Evolutionary conservation across 148 eudicot genomes (phyloP).

Genomic region (Beta vulgaris): DNA sequence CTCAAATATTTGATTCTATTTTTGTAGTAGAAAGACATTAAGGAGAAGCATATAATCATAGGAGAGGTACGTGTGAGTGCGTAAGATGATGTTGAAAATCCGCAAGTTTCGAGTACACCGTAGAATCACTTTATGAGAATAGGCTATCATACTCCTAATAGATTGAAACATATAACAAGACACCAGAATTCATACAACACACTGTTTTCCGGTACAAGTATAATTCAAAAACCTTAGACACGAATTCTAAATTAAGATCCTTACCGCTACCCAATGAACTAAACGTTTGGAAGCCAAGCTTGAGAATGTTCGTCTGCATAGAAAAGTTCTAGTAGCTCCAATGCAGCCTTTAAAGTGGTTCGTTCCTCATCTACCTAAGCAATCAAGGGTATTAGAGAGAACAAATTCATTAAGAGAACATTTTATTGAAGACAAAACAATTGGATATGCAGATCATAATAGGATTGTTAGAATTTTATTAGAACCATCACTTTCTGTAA

Average conservation of each 20-base stretch:
- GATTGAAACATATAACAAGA: not conserved
- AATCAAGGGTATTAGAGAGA: slow-evolving; percentile 1
- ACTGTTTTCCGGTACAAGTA: not conserved
- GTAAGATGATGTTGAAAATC: slow-evolving; percentile 62
- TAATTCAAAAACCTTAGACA: not conserved
- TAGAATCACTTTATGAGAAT: slow-evolving; percentile 50
- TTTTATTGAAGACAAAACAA: not conserved
- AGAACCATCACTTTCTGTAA: too few species aligned
- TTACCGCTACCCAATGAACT: slow-evolving; percentile 94
- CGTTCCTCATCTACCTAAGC: slow-evolving; percentile 65
- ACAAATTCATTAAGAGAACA: slow-evolving; percentile 2
- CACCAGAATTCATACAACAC: slow-evolving; percentile 4
- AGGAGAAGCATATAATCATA: slow-evolving; percentile 2
- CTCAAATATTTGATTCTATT: not conserved
- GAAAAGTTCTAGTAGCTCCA: slow-evolving; percentile 91
- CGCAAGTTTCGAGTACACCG: slow-evolving; percentile 69
- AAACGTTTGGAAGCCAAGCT: slow-evolving; percentile 82
- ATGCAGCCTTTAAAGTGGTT: slow-evolving; percentile 79
- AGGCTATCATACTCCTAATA: slow-evolving; percentile 70
- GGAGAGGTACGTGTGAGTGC: slow-evolving; percentile 54
- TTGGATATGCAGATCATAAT: not conserved
- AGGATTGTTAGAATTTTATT: too few species aligned
- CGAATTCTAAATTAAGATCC: slow-evolving; percentile 30
- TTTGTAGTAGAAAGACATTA: not conserved
- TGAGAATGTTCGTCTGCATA: slow-evolving; percentile 81